Evolutionary conservation across 2,329 filamentous ascomycete genomes (phyloP).

Genomic region (Penicillium janthinellum): DNA sequence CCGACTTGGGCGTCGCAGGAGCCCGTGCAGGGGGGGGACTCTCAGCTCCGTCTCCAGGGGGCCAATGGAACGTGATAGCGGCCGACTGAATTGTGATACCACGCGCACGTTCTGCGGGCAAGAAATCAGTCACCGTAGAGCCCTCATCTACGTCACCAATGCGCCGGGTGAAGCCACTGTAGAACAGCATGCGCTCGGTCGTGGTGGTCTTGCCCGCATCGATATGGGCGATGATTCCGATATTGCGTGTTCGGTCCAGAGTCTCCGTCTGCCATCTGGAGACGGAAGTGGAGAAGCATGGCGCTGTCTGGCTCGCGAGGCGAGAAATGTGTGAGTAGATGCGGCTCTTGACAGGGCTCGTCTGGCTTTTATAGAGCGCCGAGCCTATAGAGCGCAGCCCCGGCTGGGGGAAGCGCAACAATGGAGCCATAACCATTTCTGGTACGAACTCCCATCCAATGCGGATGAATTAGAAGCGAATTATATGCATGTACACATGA

Average conservation of each 20-base stretch:
- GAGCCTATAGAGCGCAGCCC: conserved; percentile 27
- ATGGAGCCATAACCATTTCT: conserved; percentile 36
- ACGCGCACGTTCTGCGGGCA: conserved; percentile 85
- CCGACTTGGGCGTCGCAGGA: conserved; percentile 52
- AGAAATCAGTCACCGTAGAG: conserved; percentile 94
- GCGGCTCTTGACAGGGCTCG: conserved; percentile 13
- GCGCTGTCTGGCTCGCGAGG: conserved; percentile 11
- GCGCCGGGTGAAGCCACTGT: conserved; percentile 83
- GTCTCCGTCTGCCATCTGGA: conserved; percentile 28
- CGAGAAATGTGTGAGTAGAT: conserved; percentile 9
- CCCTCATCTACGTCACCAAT: conserved; percentile 96
- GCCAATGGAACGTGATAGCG: conserved; percentile 94
- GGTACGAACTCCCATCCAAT: conserved; percentile 10
- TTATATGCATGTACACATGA: conserved; percentile 9
- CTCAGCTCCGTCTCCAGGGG: conserved; percentile 50
- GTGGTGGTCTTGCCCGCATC: conserved; percentile 99
- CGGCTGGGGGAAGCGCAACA: conserved; percentile 32
- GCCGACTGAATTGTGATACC: conserved; percentile 98
- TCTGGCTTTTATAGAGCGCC: conserved; percentile 17
- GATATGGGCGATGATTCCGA: conserved; percentile 98
- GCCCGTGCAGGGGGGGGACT: conserved; percentile 25
- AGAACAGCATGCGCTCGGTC: conserved; percentile 98
- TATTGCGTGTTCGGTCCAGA: conserved; percentile 77
- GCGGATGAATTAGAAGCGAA: not conserved
- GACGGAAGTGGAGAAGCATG: conserved; percentile 33